Base-by-base conservation (phyloP, 805 yeast species). In the Saccharomyces eubayanus region DNA sequence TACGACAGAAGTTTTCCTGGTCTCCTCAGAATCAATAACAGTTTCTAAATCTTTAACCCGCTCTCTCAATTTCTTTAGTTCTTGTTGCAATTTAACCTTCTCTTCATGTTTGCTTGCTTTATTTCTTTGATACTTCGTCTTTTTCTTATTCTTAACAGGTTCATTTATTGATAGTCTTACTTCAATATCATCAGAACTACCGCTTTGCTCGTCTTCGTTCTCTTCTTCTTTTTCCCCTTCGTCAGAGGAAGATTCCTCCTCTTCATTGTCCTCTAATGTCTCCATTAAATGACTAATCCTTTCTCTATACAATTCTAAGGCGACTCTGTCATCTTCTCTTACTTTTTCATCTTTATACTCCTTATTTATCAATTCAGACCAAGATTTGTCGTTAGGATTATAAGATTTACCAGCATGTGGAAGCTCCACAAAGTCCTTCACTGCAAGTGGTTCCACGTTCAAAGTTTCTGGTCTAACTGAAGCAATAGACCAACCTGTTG, bases 351-450 rank as follows among this genome's bases (percentile, higher is more conserved):
- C 74, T 51, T 67, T 76, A 61, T 77, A 84, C 70, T 90, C 97
- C 52, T 76, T 73, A 51, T 80, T 74, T 51, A 94, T 80, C 60
- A 91, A 76, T 20, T 69, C 71, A 61, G 82, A 82, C 99, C 99
- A 94, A 28, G 87, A 81, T 53, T 84, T 86, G 58, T 84, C 74
- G 11, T 92, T 78, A 28, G 99, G 99, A 66, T 94, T 94, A 46
- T 70, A 94, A 2, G 98, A 91, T 68, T 86, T 87, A 53, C 98
- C 98, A 1, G 85, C 94, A 62, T 85, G 84, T 11, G 96, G 90
- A 3, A 83, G 53, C 1, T 60, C 68, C 20, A 76, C 83, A 48
- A 72, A 62, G n/a, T 77, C 76, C 54, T 74, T 77, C 16, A 88
- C 79, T 46, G 62, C 62, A n/a, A 83, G 66, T 1, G 95, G 84